These are phyloP conservation scores for Wickerhamomyces chaumierensis DNA, from an alignment of 805 yeast species.

Conservation along the genomic window DNA sequence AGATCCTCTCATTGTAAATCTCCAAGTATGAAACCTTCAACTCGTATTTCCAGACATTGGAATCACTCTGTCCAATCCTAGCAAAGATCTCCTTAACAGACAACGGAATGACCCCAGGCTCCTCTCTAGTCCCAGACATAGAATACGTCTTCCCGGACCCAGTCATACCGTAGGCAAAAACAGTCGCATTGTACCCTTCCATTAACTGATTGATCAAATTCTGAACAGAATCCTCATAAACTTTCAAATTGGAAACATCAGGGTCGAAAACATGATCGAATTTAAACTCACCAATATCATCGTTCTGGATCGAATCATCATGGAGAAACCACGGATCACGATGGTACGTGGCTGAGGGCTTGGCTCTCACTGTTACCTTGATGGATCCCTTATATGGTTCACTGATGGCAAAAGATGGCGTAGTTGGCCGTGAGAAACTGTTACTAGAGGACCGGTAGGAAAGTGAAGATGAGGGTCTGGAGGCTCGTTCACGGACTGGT, in stretches of 20 bases:
- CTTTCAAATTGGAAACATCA: constrained; percentile 37
- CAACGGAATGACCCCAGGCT: constrained; percentile 73
- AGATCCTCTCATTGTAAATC: constrained; percentile 86
- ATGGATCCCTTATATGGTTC: constrained; percentile 54
- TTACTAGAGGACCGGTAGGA: constrained; percentile 2
- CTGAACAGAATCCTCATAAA: constrained; percentile 46
- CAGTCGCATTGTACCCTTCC: constrained; percentile 77
- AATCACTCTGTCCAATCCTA: constrained; percentile 12
- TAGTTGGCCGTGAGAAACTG: constrained; percentile 14
- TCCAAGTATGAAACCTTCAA: constrained; percentile 72
- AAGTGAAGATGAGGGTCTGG: constrained; percentile 8
- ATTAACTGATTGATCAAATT: constrained; percentile 42
- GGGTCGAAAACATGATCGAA: constrained; percentile 77
- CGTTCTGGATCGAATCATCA: constrained; percentile 32
- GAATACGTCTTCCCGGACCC: constrained; percentile 94
- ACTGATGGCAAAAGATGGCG: constrained; percentile 11
- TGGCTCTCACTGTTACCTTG: constrained; percentile 67
- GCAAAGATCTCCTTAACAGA: constrained; percentile 61
- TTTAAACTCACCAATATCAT: constrained; percentile 52
- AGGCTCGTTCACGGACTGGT: constrained; percentile 12
- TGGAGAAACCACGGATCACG: constrained; percentile 21
- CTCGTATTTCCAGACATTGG: constrained; percentile 23
- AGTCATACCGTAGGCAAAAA: constrained; percentile 95
- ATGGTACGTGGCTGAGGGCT: constrained; percentile 35
- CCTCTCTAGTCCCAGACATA: constrained; percentile 53